Percentiles rank a stretch among this genome's conserved stretches.
These are phyloP conservation scores for Babesia caballi DNA, from an alignment of 169 alveolate genomes.

Conservation along the genomic window DNA sequence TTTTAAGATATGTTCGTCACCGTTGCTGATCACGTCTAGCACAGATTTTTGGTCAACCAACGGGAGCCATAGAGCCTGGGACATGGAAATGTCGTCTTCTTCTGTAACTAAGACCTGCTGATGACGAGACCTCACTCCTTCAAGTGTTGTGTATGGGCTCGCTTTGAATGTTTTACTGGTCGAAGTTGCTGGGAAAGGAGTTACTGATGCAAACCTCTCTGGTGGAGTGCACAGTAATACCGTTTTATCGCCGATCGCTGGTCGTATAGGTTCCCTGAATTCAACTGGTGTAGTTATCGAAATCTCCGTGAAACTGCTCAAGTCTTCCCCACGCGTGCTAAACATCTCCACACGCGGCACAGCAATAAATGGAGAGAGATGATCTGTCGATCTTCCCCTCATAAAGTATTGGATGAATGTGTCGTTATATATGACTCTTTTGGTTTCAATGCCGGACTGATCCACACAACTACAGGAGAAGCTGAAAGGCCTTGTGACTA, in stretches of 20 bases:
- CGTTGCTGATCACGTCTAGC: not conserved
- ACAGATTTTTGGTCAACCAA: not conserved
- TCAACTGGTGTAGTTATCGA: not conserved
- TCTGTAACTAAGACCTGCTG: no score
- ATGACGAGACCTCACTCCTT: no score
- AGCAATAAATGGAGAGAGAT: not conserved
- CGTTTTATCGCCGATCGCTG: not conserved
- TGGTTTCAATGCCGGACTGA: not conserved
- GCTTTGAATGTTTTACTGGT: no score
- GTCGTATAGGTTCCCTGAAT: not conserved
- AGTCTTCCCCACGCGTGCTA: not conserved
- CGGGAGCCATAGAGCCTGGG: conserved; percentile 3
- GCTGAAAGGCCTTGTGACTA: not conserved
- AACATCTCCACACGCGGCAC: conserved; percentile 13
- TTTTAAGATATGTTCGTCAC: not conserved
- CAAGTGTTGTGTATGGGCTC: no score
- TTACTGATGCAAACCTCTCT: no score
- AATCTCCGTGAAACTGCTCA: not conserved
- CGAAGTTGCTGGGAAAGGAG: no score
- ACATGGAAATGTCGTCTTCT: not conserved
- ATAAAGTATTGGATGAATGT: not conserved
- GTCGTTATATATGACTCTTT: not conserved
- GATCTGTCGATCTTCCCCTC: not conserved
- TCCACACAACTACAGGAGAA: conserved; percentile 10
- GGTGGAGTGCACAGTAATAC: not conserved